These are phyloP conservation scores for Peniophora sp. DNA, from an alignment of 1,284 basidiomycete species.

Conservation along the genomic window DNA sequence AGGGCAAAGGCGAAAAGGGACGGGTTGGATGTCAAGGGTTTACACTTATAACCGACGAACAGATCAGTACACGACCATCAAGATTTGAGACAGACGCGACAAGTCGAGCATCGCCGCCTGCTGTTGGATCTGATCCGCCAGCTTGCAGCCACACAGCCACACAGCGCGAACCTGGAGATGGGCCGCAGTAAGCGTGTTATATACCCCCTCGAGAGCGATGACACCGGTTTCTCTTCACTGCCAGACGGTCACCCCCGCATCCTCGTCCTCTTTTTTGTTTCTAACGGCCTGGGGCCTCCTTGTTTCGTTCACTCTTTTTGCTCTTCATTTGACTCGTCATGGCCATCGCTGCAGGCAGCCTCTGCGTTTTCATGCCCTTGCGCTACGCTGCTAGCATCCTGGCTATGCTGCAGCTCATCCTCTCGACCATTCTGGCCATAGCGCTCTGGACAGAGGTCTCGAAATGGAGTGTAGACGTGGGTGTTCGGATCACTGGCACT, in stretches of 20 bases:
- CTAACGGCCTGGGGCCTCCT: not conserved
- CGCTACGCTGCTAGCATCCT: constrained; percentile 13
- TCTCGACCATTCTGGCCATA: constrained; percentile 8
- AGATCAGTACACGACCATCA: not conserved
- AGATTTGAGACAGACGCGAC: not conserved
- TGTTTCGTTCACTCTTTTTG: not conserved
- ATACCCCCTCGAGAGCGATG: not conserved
- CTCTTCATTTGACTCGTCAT: not conserved
- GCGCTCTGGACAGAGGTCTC: constrained; percentile 6
- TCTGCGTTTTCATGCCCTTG: constrained; percentile 11
- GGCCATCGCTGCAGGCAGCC: constrained; percentile 9
- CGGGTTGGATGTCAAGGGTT: not conserved
- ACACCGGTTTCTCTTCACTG: not conserved
- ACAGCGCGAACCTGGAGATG: not conserved
- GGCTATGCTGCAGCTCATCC: constrained; percentile 8
- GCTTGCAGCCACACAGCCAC: not conserved
- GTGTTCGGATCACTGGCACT: not conserved
- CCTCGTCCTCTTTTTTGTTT: constrained; percentile 3
- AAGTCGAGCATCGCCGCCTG: too few species aligned
- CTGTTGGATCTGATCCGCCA: not conserved
- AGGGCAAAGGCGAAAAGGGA: not conserved
- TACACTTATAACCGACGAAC: not conserved
- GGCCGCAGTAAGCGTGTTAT: not conserved
- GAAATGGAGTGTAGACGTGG: constrained; percentile 6
- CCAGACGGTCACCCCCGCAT: not conserved